Evolutionary conservation across 495 filamentous ascomycete species (phyloP).

Genomic region (Copromyces sp.): DNA sequence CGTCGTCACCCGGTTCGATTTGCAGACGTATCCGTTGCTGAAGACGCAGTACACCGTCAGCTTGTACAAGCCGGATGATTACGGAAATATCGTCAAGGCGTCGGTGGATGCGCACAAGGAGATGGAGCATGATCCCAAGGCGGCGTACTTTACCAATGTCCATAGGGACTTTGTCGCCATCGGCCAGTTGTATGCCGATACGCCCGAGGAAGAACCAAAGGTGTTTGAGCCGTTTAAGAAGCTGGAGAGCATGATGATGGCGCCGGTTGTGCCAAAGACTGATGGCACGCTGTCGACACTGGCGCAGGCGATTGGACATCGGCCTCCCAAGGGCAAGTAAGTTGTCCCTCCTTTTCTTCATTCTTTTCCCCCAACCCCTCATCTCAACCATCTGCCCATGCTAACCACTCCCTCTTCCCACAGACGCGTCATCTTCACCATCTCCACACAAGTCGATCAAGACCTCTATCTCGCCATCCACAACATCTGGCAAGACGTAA

Average conservation of each 20-base stretch:
- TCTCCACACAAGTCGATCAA: conserved; percentile 17
- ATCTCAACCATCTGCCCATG: conserved; percentile 1
- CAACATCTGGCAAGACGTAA: conserved; percentile 10
- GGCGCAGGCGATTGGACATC: neutral
- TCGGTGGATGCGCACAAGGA: neutral
- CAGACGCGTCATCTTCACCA: conserved; percentile 22
- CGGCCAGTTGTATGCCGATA: conserved; percentile 10
- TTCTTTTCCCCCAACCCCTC: conserved; percentile 4
- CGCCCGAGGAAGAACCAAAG: neutral
- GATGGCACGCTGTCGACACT: conserved; percentile 7
- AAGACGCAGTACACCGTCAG: neutral
- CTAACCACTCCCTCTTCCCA: conserved; percentile 3
- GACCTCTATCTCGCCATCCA: conserved; percentile 14
- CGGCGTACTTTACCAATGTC: conserved; percentile 8
- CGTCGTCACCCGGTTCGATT: conserved; percentile 44
- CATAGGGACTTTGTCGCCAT: conserved; percentile 7
- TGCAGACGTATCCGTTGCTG: conserved; percentile 3
- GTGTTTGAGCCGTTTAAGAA: neutral
- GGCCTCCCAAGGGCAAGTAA: neutral
- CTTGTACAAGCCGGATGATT: neutral
- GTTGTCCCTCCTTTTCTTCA: neutral
- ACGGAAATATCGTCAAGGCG: conserved; percentile 3
- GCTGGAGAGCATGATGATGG: conserved; percentile 8
- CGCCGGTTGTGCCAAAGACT: conserved; percentile 14
- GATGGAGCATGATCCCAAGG: neutral